Base-by-base conservation (phyloP, 1,284 basidiomycete genomes). In the Trichosporon faecale region DNA sequence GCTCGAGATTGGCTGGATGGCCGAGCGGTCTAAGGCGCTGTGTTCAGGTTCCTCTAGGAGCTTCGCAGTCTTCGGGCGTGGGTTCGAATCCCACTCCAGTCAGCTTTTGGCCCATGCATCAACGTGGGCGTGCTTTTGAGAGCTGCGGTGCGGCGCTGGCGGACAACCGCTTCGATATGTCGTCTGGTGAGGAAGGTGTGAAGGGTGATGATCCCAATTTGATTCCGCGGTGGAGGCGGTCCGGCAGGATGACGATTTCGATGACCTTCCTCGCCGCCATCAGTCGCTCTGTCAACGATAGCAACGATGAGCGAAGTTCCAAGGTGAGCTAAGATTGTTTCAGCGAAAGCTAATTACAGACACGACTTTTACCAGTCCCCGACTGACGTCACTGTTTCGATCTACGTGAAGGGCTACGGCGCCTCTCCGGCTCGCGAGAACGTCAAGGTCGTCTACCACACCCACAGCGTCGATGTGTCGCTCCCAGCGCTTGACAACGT, bases 311-410 rank as follows among this genome's bases (percentile, higher is more conserved):
- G 57, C 57, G 57, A 61, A 18, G 29, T 61, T 8, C 57, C 57
- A n/a, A 61, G 57, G 57, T 61, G 7, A 21, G 57, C 29, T 31
- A 23, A 23, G 23, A 9, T 7, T 8, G 52, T 18, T 25, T 5
- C 7, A 25, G 8, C 2, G 12, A 5, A 27, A 61, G 29, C 57
- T 61, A 16, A 61, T 7, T 2, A 2, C 31, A 61, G 93, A 81
- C 89, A 94, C 84, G 92, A 94, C 81, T 95, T 91, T 82, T 95
- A 94, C 83, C 93, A 95, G 83, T 91, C 89, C 2, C 90, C 93
- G 72, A 89, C 91, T 68, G 86, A 84, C 72, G 79, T 94, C 69
- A 92, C 86, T 12, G 80, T 94, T 76, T 90, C 91, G 66, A 84
- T 95, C 75, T 94, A 94, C 78, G 89, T 94, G 83, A 89, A 89